phyloP scores from a whole-genome alignment of 2,329 filamentous ascomycete species.

The Fusarium buxicola region DNA sequence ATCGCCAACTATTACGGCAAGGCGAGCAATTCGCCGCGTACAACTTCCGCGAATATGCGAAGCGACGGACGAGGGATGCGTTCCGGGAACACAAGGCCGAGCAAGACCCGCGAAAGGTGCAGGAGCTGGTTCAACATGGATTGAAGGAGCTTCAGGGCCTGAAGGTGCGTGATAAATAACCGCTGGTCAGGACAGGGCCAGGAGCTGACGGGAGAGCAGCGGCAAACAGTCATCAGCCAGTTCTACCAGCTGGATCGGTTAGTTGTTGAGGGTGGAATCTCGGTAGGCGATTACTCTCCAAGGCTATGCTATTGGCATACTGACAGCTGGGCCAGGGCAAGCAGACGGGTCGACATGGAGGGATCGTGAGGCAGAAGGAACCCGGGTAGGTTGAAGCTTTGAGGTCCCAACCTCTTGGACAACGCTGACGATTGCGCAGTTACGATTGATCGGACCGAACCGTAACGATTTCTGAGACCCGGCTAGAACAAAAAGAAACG shows the following conservation, averaged over 20 bases:
- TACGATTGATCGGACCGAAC: slow-evolving; percentile 31
- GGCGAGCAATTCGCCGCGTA: slow-evolving; percentile 90
- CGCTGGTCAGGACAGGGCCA: no score
- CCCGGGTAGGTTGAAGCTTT: slow-evolving; percentile 70
- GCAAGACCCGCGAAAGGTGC: slow-evolving; percentile 79
- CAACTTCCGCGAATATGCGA: slow-evolving; percentile 98
- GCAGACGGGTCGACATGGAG: slow-evolving; percentile 73
- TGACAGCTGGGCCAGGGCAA: slow-evolving; percentile 66
- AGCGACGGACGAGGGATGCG: slow-evolving; percentile 87
- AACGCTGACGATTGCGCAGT: slow-evolving; percentile 22
- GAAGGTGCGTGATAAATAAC: slow-evolving; percentile 72
- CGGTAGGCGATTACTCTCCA: slow-evolving; percentile 59
- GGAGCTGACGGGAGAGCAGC: slow-evolving; percentile 62
- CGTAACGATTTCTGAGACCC: slow-evolving; percentile 13
- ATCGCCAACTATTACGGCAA: slow-evolving; percentile 90
- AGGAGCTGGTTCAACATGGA: slow-evolving; percentile 90
- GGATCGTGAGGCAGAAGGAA: slow-evolving; percentile 81
- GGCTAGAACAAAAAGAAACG: slow-evolving; percentile 18
- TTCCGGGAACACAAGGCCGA: slow-evolving; percentile 84
- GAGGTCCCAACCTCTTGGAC: background rate
- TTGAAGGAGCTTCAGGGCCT: slow-evolving; percentile 87
- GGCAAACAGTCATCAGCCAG: slow-evolving; percentile 93
- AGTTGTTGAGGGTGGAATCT: slow-evolving; percentile 89
- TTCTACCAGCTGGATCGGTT: slow-evolving; percentile 93
- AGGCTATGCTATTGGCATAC: background rate